Base-by-base conservation (phyloP, 139 green algal species). In the Choricystis sp. region DNA sequence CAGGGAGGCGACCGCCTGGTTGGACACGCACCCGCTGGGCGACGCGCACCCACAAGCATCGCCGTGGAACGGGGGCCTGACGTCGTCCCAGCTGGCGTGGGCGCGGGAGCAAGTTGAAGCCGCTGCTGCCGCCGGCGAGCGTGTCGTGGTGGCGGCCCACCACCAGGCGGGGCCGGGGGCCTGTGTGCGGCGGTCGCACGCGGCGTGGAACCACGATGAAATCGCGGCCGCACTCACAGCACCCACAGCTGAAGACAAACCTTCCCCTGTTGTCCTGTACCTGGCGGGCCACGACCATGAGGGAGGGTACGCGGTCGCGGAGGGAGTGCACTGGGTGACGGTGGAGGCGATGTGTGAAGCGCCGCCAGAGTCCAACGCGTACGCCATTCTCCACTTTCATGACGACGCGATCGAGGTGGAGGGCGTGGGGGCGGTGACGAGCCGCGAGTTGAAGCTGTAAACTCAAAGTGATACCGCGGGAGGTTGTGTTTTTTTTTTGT, bases 31-130 rank as follows among this genome's bases (percentile, higher is more conserved):
- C 59, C 75, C 76, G 3, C 23, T 78, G 60, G 69, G 49, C 22
- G 31, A 74, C 20, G 29, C 60, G 27, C 29, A 84, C 40, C 69
- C 75, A 0, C 77, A 87, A 21, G 79, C 83, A 66, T 24, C 52
- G 24, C 31, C 49, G 29, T 90, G 83, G 83, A 90, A 89, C 57
- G 83, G 83, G 19, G 83, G 79, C 26, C 4, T 83, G 2, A 66
- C 62, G 9, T 28, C 3, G 26, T 49, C 27, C 19, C 71, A 80
- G 66, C 19, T 75, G 48, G 26, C 19, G 26, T 83, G 77, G 78
- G 59, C 85, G 40, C 56, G 52, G 23, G 25, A 58, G 2, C 25
- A 79, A 61, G 67, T 85, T 57, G 22, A 27, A 21, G 57, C 52
- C 2, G 74, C 78, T 19, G 66, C 72, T 23, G 31, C 14, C 23